phyloP scores from a whole-genome alignment of 1,284 basidiomycete genomes.

The Pseudozyma hubeiensis region DNA sequence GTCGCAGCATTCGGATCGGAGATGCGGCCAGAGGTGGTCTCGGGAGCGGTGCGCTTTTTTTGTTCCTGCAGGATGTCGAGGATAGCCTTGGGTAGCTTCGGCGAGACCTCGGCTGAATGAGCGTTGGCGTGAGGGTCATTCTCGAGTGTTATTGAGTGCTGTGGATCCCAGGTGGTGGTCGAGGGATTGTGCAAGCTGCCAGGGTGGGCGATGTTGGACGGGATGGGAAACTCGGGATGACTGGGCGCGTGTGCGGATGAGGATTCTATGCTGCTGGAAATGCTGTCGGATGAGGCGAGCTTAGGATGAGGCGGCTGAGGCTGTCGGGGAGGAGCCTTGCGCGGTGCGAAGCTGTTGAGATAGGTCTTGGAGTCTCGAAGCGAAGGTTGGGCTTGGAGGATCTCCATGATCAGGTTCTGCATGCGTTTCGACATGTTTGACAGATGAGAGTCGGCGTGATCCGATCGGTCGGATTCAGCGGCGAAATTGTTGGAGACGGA shows the following conservation, averaged over 20 bases:
- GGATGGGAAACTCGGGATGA: slow-evolving; percentile 46
- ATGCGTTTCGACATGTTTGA: slow-evolving; percentile 59
- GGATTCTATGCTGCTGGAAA: slow-evolving; percentile 14
- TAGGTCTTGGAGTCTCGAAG: slow-evolving; percentile 89
- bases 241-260: slow-evolving; percentile 9
- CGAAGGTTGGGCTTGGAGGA: slow-evolving; percentile 92
- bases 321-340: slow-evolving; percentile 30
- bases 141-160: slow-evolving; percentile 31
- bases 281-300: slow-evolving; percentile 10
- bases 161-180: slow-evolving; percentile 43
- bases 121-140: slow-evolving; percentile 17
- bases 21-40: slow-evolving; percentile 55
- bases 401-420: slow-evolving; percentile 95
- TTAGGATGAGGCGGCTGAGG: slow-evolving; percentile 11
- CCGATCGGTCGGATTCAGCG: too few relatives aligned
- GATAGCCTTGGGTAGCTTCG: slow-evolving; percentile 39
- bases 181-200: slow-evolving; percentile 47
- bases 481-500: too few relatives aligned
- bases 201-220: slow-evolving; percentile 37
- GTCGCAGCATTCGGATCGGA: slow-evolving; percentile 43
- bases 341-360: slow-evolving; percentile 80
- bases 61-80: slow-evolving; percentile 35
- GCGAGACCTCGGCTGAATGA: background rate
- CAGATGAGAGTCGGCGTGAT: slow-evolving; percentile 1
- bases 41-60: slow-evolving; percentile 14